Base-by-base conservation (phyloP, 1,284 basidiomycete species). In the Marasmius fiardii region DNA sequence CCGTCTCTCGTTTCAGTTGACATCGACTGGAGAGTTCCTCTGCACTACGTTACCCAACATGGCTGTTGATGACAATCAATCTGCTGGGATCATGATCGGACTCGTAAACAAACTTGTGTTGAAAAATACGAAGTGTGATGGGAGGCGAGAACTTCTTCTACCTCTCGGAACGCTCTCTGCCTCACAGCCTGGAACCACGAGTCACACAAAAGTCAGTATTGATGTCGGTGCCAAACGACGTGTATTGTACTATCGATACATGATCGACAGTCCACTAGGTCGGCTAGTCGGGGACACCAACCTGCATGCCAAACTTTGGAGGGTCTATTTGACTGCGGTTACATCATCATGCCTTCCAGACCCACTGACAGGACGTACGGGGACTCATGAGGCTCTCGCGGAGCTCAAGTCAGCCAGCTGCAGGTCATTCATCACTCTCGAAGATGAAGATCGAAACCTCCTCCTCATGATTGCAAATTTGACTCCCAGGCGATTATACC, bases 261-360 rank as follows among this genome's bases (percentile, higher is more conserved):
- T 62, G 0, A 59, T 78, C 23, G 71, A 82, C 58, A 58, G 56
- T 0, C 65, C 69, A 11, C 64, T 82, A 6, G 70, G 76, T 5
- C 65, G 68, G 50, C 63, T 82, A 3, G 64, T 64, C 0, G 70
- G 73, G 2, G 65, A 64, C 26, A 57, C 56, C 28, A 69, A 65
- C 16, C 58, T 76, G 43, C 64, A 64, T 1, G 71, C 67, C 58
- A 68, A 67, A 50, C 59, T 78, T 2, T 79, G 71, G 58, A 70
- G 67, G 44, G 66, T 72, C 0, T 76, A 77, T 50, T 66, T 82
- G 11, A 81, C 83, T 45, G 76, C 77, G 2, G 49, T 77, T 3
- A 80, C 75, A 0, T 72, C 71, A 31, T 65, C 72, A 33, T 70
- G 68, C 31, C 67, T 77, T 6, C 67, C 70, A 3, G 81, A 82